Percentiles rank a stretch among this genome's conserved stretches.
These are phyloP conservation scores for Blastomyces gilchristii DNA, from an alignment of 2,329 filamentous ascomycete genomes.

Conservation along the genomic window DNA sequence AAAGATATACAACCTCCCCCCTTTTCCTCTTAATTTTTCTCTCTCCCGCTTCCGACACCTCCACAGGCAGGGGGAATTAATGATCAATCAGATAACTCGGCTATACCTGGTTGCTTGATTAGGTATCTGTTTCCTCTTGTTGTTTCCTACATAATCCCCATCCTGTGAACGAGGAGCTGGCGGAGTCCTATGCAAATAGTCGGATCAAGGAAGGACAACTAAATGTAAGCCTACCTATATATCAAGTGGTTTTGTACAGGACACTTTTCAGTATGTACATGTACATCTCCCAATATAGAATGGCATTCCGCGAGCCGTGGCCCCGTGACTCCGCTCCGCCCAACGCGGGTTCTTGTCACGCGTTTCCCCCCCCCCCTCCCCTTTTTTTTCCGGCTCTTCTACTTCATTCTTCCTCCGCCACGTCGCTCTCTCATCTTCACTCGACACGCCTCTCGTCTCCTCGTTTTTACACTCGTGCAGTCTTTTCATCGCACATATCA, in stretches of 20 bases:
- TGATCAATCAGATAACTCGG: background rate
- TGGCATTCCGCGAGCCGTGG: background rate
- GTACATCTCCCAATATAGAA: background rate
- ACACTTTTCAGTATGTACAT: background rate
- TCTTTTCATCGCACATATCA: background rate
- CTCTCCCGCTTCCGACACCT: no score
- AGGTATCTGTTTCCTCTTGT: background rate
- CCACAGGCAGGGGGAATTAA: background rate
- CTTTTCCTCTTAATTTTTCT: background rate
- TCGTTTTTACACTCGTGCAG: background rate
- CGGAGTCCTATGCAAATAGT: background rate
- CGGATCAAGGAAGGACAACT: background rate
- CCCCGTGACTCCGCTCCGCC: slow-evolving; percentile 9
- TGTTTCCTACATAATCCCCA: background rate
- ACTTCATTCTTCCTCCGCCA: background rate
- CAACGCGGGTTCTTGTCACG: background rate
- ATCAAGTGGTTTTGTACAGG: no score
- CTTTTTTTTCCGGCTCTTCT: background rate
- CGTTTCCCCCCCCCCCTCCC: background rate
- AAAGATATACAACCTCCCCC: background rate
- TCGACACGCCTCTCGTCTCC: no score
- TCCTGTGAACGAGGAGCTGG: background rate
- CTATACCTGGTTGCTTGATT: background rate
- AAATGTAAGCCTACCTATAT: no score
- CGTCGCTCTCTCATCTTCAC: background rate